Evolutionary conservation across 768 basidiomycete genomes (phyloP), one percentile per base, ranked within the genome.

Genomic region (Leccinum rimulosum): DNA sequence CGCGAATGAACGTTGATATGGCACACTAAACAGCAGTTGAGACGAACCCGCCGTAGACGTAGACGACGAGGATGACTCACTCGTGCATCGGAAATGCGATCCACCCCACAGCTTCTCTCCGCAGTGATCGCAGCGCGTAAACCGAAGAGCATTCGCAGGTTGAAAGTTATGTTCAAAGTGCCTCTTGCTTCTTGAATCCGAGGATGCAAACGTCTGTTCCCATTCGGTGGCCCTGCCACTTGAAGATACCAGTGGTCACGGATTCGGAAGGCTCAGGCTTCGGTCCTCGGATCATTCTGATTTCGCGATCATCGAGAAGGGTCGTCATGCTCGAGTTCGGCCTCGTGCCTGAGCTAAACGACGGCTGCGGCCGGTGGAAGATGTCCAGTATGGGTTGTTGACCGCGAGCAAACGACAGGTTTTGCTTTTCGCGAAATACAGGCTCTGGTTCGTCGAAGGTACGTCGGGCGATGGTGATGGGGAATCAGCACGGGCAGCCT

Each of bases 101-200:
- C 96, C 95, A 6, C 97, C 97, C 95, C 95, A 99, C 87, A 98
- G 87, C 79, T 98, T 99, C 70, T 98, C 97, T 35, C 87, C 88
- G 70, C 97, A 99, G 56, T 95, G 89, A 67, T 98, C 97, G 69
- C 97, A 99, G 45, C 92, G 83, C 30, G 92, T 88, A 58, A 97
- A 91, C 38, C 95, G 84, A 58, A 98, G 77, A 30, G 95, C 84
- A 66, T 87, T 96, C 62, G 92, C 78, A 63, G 91, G 93, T 68
- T 93, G 91, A 80, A 98, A 98, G 61, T 81, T 82, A 71, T 99
- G 97, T 57, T 91, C 87, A 36, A 80, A 64, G 66, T 70, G 73
- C 19, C 73, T 70, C 63, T 76, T 82, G 57, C 76, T 74, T 59
- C 68, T 78, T 58, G 73, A 70, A 53, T 73, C 73, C 30, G 76